Conservation (phyloP, 2,329 filamentous ascomycete species). For the Cladosporium colombiae region DNA sequence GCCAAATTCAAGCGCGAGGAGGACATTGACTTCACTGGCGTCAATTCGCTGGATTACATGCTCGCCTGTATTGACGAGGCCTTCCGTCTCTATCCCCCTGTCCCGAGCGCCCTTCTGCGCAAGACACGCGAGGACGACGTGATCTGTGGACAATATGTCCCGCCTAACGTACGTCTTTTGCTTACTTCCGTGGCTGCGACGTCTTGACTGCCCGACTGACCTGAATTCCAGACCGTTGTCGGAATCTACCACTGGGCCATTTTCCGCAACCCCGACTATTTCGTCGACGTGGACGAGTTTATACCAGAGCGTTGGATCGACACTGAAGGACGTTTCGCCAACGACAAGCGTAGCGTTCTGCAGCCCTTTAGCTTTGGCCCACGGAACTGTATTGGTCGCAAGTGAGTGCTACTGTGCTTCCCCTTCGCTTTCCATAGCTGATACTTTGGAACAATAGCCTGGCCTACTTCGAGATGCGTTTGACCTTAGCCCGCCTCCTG, state of each 20-base stretch:
- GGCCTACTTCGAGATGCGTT: constrained; percentile 39
- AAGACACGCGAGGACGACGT: not conserved
- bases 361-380: constrained; percentile 40
- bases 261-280: constrained; percentile 33
- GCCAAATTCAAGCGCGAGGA: constrained; percentile 37
- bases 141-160: not conserved
- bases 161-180: constrained; percentile 19
- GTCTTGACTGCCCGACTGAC: not conserved
- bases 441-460: no score
- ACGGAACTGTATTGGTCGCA: constrained; percentile 40
- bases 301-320: constrained; percentile 42
- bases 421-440: no score
- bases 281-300: constrained; percentile 31
- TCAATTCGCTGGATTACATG: constrained; percentile 39
- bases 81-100: constrained; percentile 48
- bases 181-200: no score
- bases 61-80: constrained; percentile 50
- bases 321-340: constrained; percentile 25
- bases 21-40: constrained; percentile 30
- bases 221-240: constrained; percentile 4
- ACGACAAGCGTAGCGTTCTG: constrained; percentile 26
- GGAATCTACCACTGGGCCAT: constrained; percentile 26
- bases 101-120: constrained; percentile 24
- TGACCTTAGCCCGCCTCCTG: constrained; percentile 42
- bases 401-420: constrained; percentile 3